Evolutionary conservation across 805 yeast species (phyloP), one percentile per base, ranked within the genome.

Genomic region (Yarrowia bubula): DNA sequence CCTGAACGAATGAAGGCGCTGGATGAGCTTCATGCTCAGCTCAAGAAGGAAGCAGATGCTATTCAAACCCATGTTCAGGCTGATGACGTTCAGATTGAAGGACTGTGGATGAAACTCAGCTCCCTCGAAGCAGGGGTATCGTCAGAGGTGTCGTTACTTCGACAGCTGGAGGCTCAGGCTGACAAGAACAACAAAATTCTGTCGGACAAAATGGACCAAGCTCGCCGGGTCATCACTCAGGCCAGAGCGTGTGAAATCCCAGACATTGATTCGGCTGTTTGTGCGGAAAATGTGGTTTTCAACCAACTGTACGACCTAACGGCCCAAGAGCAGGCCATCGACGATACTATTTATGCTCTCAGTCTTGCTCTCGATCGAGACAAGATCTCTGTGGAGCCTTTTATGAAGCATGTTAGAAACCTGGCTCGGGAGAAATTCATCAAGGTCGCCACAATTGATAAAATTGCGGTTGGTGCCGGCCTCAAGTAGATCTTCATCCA

Each of bases 321-420:
- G 0, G 82, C 92, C 17, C 86, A 84, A 43, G 89, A 88, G 62
- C 80, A 81, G 67, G 89, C 96, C 0, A 81, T 86, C n/a, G 82
- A 83, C 35, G 97, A 92, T 71, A 79, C 92, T 0, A 77, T 85
- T 6, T 79, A 82, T 65, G 79, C 85, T 10, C 77, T 92, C 9
- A 82, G 84, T 5, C 83, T 85, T 18, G 81, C 84, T 4, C 83
- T 82, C 66, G 86, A 82, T 65, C 69, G 75, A 2, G 86, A 84
- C 4, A 72, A 76, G 50, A 70, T 86, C n/a, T 65, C 75, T 4
- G 70, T 83, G 22, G 79, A 78, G 2, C 73, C 72, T 17, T 83
- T 82, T 68, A 69, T 83, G 66, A 79, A 78, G 66, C 79, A 82
- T 33, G 76, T 83, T 0, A 76, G 93, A 66, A 78, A 78, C 44